These are phyloP conservation scores for Fusarium sp. DNA, from an alignment of 2,329 filamentous ascomycete genomes.

Conservation along the genomic window DNA sequence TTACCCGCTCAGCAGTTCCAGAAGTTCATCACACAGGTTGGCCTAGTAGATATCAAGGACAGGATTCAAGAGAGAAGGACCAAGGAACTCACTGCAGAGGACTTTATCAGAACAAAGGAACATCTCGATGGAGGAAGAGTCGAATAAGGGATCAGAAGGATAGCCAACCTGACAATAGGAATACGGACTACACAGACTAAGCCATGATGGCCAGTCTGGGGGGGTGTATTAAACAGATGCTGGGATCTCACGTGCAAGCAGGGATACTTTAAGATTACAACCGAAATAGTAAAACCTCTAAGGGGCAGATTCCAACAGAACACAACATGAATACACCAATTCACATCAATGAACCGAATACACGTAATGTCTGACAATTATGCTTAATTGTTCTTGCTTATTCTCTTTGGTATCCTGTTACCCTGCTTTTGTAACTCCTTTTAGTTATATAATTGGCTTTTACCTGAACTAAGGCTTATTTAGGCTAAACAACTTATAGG, in stretches of 20 bases:
- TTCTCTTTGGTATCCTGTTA: too few species aligned
- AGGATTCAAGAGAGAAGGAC: neutral
- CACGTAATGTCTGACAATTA: too few species aligned
- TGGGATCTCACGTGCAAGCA: neutral
- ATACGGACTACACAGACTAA: neutral
- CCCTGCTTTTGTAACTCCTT: too few species aligned
- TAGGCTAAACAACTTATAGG: too few species aligned
- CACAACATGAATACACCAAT: too few species aligned
- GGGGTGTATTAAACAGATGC: neutral
- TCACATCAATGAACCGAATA: neutral
- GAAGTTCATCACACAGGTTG: neutral
- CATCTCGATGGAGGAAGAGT: neutral
- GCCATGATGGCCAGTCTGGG: neutral
- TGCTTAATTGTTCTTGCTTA: too few species aligned
- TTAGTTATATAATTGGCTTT: too few species aligned
- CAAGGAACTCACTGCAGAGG: neutral
- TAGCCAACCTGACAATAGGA: neutral
- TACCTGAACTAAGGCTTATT: too few species aligned
- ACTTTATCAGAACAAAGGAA: neutral
- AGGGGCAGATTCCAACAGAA: too few species aligned
- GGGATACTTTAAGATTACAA: neutral
- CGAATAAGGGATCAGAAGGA: neutral
- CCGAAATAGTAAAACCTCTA: neutral
- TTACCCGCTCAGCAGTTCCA: neutral
- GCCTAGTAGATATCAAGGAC: neutral